Evolutionary conservation across 2,329 filamentous ascomycete genomes (phyloP).

Genomic region (Pyrenophora tritici-repentis): DNA sequence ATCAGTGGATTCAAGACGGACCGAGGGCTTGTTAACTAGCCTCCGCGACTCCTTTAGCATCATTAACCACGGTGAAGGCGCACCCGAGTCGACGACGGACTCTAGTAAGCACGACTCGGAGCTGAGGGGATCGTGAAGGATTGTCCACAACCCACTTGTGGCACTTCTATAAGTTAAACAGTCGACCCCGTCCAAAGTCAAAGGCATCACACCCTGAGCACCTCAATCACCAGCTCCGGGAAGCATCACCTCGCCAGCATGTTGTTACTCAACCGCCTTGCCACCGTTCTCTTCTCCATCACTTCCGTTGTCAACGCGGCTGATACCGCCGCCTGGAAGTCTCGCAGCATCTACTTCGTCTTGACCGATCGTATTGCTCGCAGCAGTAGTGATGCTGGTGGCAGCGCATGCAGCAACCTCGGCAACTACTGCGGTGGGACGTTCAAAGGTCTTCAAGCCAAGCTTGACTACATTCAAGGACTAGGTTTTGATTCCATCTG

Average conservation of each 20-base stretch:
- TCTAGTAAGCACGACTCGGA: background rate
- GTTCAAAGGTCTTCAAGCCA: conserved; percentile 55
- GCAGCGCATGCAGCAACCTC: conserved; percentile 36
- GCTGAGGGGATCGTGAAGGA: background rate
- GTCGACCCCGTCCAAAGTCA: conserved; percentile 1
- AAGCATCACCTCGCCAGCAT: conserved; percentile 14
- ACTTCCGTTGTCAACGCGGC: conserved; percentile 31
- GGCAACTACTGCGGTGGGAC: conserved; percentile 57
- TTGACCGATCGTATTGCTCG: conserved; percentile 46
- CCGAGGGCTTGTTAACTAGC: background rate
- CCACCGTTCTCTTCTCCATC: conserved; percentile 17
- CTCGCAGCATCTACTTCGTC: conserved; percentile 45
- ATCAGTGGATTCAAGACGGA: conserved; percentile 13
- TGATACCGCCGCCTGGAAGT: conserved; percentile 44
- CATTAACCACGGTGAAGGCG: conserved; percentile 3
- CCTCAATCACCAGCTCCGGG: conserved; percentile 1
- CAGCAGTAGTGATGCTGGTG: conserved; percentile 40
- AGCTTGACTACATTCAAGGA: conserved; percentile 57
- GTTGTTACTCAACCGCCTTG: conserved; percentile 21
- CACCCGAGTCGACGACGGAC: conserved; percentile 1
- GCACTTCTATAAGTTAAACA: conserved; percentile 11
- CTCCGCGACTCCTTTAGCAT: background rate
- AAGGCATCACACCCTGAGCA: conserved; percentile 4
- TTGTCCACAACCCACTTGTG: conserved; percentile 1
- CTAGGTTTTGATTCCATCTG: conserved; percentile 58